phyloP scores from a whole-genome alignment of 163 green algal genomes.

The Chloromonas sp. region DNA sequence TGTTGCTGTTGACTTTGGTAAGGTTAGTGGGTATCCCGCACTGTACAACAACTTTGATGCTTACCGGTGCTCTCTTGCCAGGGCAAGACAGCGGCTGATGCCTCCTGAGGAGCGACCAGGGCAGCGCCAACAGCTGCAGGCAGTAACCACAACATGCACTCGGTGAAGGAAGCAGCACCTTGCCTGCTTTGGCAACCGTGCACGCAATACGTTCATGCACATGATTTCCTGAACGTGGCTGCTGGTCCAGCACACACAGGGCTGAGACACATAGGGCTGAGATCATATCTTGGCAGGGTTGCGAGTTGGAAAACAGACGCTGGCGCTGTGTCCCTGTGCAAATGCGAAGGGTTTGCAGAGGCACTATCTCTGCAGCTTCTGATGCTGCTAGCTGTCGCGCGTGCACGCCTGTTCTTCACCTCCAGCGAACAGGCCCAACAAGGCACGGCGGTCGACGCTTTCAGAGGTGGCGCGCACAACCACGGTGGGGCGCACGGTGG shows the following conservation, averaged over 20 bases:
- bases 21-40: background rate
- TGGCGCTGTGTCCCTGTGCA: too few species aligned
- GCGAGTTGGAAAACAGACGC: too few species aligned
- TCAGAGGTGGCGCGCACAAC: constrained; percentile 21
- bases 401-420: background rate
- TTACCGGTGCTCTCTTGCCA: background rate
- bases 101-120: background rate
- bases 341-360: too few species aligned
- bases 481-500: constrained; percentile 3
- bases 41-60: background rate
- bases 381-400: background rate
- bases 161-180: background rate
- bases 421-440: constrained; percentile 22
- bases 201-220: background rate
- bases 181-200: background rate
- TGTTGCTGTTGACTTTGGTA: background rate
- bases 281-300: background rate
- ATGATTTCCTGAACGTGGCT: background rate
- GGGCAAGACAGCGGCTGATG: background rate
- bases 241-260: background rate
- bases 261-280: background rate
- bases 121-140: constrained; percentile 12
- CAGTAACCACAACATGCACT: background rate
- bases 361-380: background rate
- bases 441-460: constrained; percentile 8